Conservation (phyloP, 2,329 filamentous ascomycete species). For the Paecilomyces fulvus region DNA sequence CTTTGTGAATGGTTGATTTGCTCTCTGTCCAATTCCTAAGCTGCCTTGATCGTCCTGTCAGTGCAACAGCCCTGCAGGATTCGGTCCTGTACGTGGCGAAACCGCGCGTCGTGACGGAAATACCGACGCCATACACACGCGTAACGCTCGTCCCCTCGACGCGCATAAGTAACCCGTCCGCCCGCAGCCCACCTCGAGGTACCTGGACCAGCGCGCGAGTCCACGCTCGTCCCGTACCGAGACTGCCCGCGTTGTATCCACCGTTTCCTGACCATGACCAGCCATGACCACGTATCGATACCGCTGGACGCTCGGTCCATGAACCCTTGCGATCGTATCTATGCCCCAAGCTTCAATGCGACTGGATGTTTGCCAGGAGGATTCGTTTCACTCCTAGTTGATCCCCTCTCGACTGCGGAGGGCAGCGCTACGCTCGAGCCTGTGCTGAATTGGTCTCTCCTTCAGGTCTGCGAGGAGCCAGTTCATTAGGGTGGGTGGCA, state of each 20-base stretch:
- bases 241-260: not conserved
- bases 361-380: not conserved
- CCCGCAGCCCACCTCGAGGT: not conserved
- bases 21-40: not conserved
- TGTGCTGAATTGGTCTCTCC: not conserved
- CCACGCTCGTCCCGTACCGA: not conserved
- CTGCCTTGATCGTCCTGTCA: not conserved
- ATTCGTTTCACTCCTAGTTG: not conserved
- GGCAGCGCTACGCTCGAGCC: not conserved
- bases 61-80: not conserved
- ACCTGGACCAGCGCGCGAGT: not conserved
- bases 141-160: not conserved
- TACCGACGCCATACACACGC: not conserved
- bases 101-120: not conserved
- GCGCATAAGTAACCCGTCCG: not conserved
- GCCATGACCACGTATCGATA: not conserved
- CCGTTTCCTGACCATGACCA: not conserved
- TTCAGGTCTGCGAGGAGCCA: not conserved
- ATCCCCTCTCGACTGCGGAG: not conserved
- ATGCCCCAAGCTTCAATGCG: not conserved
- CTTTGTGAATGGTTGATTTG: not conserved
- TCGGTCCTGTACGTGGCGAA: not conserved
- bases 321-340: not conserved
- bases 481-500: not conserved
- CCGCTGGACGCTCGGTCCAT: not conserved